A percentile compares a stretch with the other conserved stretches of the same genome.
phyloP scores from a whole-genome alignment of 2,329 filamentous ascomycete species.

The Rhinocladiella similis region DNA sequence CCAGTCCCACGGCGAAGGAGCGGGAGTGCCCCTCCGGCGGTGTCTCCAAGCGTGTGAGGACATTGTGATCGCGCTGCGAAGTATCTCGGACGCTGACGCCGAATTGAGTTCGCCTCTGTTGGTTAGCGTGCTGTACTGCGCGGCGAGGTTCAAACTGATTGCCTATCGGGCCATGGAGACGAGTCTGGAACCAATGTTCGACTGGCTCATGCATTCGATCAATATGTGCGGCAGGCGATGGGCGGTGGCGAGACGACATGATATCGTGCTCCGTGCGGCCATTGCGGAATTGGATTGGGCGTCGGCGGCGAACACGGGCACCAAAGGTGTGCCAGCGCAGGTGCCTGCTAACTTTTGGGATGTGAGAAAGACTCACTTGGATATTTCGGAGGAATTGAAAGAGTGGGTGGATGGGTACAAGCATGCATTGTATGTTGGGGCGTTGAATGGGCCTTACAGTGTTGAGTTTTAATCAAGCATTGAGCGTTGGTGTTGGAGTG shows the following conservation, averaged over 20 bases:
- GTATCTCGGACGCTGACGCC: constrained; percentile 28
- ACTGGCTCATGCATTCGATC: constrained; percentile 29
- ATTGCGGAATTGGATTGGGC: constrained; percentile 22
- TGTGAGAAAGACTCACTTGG: constrained; percentile 24
- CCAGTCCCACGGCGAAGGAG: neutral
- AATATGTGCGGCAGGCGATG: constrained; percentile 30
- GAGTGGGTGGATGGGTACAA: constrained; percentile 23
- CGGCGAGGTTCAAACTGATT: constrained; percentile 25
- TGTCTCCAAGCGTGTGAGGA: constrained; percentile 27
- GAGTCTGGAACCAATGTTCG: constrained; percentile 24
- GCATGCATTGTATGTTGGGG: constrained; percentile 20
- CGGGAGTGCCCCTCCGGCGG: constrained; percentile 20
- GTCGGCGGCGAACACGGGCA: neutral
- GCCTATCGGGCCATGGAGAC: constrained; percentile 17
- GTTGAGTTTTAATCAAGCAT: no score
- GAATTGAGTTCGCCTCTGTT: constrained; percentile 28
- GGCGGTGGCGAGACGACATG: constrained; percentile 25
- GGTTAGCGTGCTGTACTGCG: constrained; percentile 22
- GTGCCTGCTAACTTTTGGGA: constrained; percentile 17
- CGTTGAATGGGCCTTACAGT: constrained; percentile 21
- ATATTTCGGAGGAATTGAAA: constrained; percentile 28
- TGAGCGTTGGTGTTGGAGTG: neutral
- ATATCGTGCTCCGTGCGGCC: constrained; percentile 27
- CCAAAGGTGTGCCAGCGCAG: neutral
- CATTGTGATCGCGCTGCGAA: constrained; percentile 21